Evolutionary conservation across 352 stramenopile genomes (phyloP).

Genomic region (Globisporangium nagaii): DNA sequence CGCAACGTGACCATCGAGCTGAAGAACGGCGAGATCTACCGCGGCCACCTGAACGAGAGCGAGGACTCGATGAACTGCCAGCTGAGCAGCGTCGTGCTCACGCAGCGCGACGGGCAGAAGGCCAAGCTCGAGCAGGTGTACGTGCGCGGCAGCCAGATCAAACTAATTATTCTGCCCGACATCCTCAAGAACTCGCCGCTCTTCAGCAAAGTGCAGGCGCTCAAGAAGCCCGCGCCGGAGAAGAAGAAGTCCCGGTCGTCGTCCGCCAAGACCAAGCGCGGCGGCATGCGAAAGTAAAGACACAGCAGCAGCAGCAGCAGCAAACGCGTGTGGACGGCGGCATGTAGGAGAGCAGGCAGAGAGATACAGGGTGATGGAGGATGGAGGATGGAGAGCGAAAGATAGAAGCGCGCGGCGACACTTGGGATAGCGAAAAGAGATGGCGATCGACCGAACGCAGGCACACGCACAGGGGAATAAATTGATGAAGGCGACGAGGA

Average conservation of each 20-base stretch:
- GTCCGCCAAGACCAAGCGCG: conserved; percentile 17
- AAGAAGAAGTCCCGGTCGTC: conserved; percentile 39
- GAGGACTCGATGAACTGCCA: conserved; percentile 98
- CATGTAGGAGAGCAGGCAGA: too few relatives aligned
- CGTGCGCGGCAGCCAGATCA: conserved; percentile 94
- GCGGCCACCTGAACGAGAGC: conserved; percentile 72
- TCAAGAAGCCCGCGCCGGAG: conserved; percentile 67
- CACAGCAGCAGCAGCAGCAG: neutral
- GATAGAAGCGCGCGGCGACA: too few relatives aligned
- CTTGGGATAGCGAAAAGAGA: too few relatives aligned
- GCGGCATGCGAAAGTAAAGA: conserved; percentile 31
- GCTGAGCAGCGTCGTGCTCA: conserved; percentile 89
- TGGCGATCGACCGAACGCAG: too few relatives aligned
- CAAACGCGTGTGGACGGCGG: too few relatives aligned
- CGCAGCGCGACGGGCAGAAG: conserved; percentile 80
- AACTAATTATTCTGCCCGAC: conserved; percentile 96
- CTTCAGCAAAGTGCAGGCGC: conserved; percentile 93
- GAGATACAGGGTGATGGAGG: too few relatives aligned
- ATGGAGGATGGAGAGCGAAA: too few relatives aligned
- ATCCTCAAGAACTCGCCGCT: conserved; percentile 97
- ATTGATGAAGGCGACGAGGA: too few relatives aligned
- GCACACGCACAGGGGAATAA: too few relatives aligned
- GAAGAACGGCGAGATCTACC: conserved; percentile 88
- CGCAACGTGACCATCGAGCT: conserved; percentile 82
- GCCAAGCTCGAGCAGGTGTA: conserved; percentile 89